phyloP scores from a whole-genome alignment of 2,329 filamentous ascomycete species.

The Rasamsonia emersonii region DNA sequence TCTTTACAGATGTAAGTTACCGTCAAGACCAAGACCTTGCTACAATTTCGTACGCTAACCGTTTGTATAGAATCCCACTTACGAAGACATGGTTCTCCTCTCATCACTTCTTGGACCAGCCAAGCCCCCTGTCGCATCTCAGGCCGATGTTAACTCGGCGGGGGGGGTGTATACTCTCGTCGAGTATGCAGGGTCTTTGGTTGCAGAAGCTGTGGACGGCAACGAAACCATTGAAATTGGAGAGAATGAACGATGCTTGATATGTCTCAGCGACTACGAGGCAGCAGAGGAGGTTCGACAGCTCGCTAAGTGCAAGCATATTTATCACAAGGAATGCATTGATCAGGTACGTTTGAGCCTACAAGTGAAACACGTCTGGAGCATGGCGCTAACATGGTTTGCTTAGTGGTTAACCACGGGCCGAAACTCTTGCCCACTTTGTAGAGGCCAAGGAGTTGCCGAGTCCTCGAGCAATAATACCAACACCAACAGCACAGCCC shows the following conservation, averaged over 20 bases:
- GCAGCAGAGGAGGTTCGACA: slow-evolving; percentile 52
- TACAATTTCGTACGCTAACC: slow-evolving; percentile 9
- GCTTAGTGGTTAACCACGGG: slow-evolving; percentile 60
- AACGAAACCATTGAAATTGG: slow-evolving; percentile 25
- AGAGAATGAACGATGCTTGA: slow-evolving; percentile 52
- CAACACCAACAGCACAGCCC: slow-evolving; percentile 1
- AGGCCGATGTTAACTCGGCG: slow-evolving; percentile 55
- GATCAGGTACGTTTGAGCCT: slow-evolving; percentile 49
- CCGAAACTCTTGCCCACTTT: slow-evolving; percentile 56
- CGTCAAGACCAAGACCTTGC: not conserved
- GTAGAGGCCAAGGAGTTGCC: slow-evolving; percentile 50
- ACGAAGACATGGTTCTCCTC: slow-evolving; percentile 64
- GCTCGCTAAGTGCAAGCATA: slow-evolving; percentile 55
- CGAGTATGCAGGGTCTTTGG: slow-evolving; percentile 31
- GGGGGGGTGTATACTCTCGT: slow-evolving; percentile 52
- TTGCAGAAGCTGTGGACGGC: slow-evolving; percentile 41
- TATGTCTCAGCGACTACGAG: slow-evolving; percentile 60
- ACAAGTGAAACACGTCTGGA: slow-evolving; percentile 5
- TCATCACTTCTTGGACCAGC: slow-evolving; percentile 59
- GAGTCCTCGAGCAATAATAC: slow-evolving; percentile 22
- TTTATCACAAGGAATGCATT: slow-evolving; percentile 62
- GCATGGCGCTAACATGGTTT: slow-evolving; percentile 20
- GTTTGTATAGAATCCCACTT: slow-evolving; percentile 47
- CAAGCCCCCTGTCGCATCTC: slow-evolving; percentile 59
- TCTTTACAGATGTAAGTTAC: slow-evolving; percentile 56